Percentiles rank a stretch among this genome's conserved stretches.
phyloP scores from a whole-genome alignment of 306 rosid species.

The Malus fusca region DNA sequence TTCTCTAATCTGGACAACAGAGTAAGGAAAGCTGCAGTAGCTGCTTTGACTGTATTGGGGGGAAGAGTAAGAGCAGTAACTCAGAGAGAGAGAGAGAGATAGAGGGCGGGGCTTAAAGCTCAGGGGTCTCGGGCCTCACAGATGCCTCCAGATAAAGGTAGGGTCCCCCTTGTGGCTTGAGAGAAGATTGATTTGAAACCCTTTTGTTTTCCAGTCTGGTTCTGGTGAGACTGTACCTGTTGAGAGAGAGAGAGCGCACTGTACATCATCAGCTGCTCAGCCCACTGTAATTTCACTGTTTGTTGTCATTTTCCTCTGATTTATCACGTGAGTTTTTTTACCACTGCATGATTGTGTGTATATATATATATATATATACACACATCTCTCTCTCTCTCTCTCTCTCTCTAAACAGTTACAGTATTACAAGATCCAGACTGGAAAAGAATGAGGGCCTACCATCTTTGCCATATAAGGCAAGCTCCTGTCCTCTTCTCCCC shows the following conservation, averaged over 20 bases:
- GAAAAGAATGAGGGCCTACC: too few relatives aligned
- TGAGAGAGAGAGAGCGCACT: background rate
- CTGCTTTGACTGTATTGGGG: background rate
- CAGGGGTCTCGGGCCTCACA: background rate
- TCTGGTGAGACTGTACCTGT: background rate
- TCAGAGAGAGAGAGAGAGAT: background rate
- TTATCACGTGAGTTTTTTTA: background rate
- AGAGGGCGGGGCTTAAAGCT: background rate
- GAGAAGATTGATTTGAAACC: slow-evolving; percentile 1
- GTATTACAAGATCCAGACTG: too few relatives aligned
- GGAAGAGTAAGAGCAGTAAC: background rate
- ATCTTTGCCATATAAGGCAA: background rate
- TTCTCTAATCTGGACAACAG: background rate
- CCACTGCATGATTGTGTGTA: background rate
- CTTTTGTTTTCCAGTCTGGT: background rate
- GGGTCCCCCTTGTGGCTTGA: background rate
- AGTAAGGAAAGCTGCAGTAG: slow-evolving; percentile 7
- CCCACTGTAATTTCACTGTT: background rate
- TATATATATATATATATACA: too few relatives aligned
- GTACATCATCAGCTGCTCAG: background rate
- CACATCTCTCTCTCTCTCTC: background rate
- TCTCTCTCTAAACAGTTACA: background rate
- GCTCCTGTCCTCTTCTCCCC: too few relatives aligned
- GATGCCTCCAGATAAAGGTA: background rate
- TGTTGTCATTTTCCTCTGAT: background rate